These are phyloP conservation scores for Macrophomina pseudophaseolina DNA, from an alignment of 2,329 filamentous ascomycete genomes.

Conservation along the genomic window DNA sequence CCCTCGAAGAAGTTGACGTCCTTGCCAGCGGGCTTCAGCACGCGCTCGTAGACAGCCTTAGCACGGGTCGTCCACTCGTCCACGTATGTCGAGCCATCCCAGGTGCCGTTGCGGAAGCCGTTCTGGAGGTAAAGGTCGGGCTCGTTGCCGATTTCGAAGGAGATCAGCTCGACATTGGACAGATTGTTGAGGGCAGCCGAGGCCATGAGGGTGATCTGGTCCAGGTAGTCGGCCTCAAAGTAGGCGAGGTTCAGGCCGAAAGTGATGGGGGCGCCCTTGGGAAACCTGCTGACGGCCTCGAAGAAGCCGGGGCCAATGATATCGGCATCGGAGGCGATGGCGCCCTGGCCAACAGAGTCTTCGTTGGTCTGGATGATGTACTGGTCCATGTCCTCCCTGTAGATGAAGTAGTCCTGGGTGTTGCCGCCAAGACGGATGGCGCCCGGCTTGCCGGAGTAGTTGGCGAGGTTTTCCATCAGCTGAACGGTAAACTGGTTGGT, in stretches of 20 bases:
- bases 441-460: conserved; percentile 55
- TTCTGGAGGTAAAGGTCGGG: conserved; percentile 52
- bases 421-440: conserved; percentile 59
- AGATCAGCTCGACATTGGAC: conserved; percentile 46
- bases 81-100: conserved; percentile 52
- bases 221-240: conserved; percentile 49
- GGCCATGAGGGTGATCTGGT: conserved; percentile 51
- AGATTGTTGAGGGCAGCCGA: conserved; percentile 43
- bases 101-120: conserved; percentile 50
- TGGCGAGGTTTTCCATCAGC: conserved; percentile 55
- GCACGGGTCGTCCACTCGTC: conserved; percentile 54
- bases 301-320: conserved; percentile 56
- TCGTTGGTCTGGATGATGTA: conserved; percentile 48
- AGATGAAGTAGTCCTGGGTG: conserved; percentile 58
- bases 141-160: conserved; percentile 53
- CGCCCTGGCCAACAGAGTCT: conserved; percentile 47
- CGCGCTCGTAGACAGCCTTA: conserved; percentile 50
- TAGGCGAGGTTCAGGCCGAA: conserved; percentile 59
- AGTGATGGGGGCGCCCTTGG: conserved; percentile 56
- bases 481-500: conserved; percentile 55
- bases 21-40: conserved; percentile 48
- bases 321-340: conserved; percentile 49
- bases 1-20: conserved; percentile 55
- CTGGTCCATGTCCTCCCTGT: conserved; percentile 41
- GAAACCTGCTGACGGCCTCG: conserved; percentile 55